These are phyloP conservation scores for Helicostylum pulchrum DNA, from an alignment of 192 early-diverging fungal genomes.

Conservation along the genomic window DNA sequence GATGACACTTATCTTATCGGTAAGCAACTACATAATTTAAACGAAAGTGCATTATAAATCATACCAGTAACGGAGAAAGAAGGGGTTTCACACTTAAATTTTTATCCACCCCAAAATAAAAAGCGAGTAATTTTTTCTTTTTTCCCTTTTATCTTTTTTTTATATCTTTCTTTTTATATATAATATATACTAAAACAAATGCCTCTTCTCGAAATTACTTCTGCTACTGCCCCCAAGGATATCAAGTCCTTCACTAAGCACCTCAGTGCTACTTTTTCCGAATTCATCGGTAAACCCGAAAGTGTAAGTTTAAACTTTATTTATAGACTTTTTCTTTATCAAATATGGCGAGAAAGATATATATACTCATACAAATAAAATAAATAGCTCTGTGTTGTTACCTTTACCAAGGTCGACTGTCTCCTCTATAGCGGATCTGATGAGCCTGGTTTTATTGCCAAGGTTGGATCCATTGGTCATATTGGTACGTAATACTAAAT, in stretches of 20 bases:
- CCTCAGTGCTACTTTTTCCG: slow-evolving; percentile 25
- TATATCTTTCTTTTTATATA: slow-evolving; percentile 2
- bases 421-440: slow-evolving; percentile 21
- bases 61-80: too few species aligned
- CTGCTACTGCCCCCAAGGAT: slow-evolving; percentile 26
- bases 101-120: neutral
- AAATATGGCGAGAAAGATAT: too few species aligned
- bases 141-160: neutral
- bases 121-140: neutral
- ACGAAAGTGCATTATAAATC: neutral
- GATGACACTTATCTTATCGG: slow-evolving; percentile 87
- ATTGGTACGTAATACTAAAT: slow-evolving; percentile 12
- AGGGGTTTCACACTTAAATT: too few species aligned
- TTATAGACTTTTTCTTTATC: neutral
- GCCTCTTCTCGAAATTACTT: slow-evolving; percentile 36
- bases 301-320: slow-evolving; percentile 9
- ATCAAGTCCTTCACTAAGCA: slow-evolving; percentile 26
- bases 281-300: slow-evolving; percentile 37
- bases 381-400: slow-evolving; percentile 30
- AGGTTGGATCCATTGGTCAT: slow-evolving; percentile 28
- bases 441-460: slow-evolving; percentile 26
- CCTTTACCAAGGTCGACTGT: slow-evolving; percentile 24
- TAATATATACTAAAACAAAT: neutral
- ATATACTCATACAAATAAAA: too few species aligned
- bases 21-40: slow-evolving; percentile 75